Base-by-base conservation (phyloP, 306 rosid species). In the Begonia loranthoides region DNA sequence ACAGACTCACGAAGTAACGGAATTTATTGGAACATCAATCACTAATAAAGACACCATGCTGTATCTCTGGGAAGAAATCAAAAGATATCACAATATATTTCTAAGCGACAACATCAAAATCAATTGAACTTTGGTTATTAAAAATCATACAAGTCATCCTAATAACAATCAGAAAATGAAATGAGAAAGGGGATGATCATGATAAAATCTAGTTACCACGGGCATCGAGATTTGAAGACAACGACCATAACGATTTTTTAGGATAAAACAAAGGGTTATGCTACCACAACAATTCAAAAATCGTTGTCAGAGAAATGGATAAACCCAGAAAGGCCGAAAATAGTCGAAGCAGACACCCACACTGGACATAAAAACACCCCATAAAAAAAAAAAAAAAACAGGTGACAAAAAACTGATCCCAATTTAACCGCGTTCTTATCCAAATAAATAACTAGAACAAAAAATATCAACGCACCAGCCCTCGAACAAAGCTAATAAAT, bases 251-350 rank as follows among this genome's bases (percentile, higher is more conserved):
- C n/a, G n/a, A n/a, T n/a, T n/a, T n/a, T n/a, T n/a, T n/a, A n/a
- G n/a, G n/a, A n/a, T n/a, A n/a, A n/a, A n/a, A n/a, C n/a, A n/a
- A n/a, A n/a, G n/a, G n/a, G n/a, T n/a, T n/a, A n/a, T n/a, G n/a
- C n/a, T n/a, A n/a, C n/a, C n/a, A n/a, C n/a, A 41, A 51, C 55
- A 49, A 47, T 54, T 62, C 33, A 51, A 52, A 47, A 17, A 28
- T 55, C 49, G 50, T 55, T 19, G 49, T 71, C 71, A 19, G 50
- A 34, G 50, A 50, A 47, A 12, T 45, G 40, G n/a, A n/a, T n/a
- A 15, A 43, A 52, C 40, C 57, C 54, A 55, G 78, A 63, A 72
- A 61, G 21, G 47, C 59, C 65, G 52, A 49, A 47, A 70, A 58
- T 50, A 66, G 39, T 49, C 59, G 36, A 21, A 38, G 46, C 47